phyloP scores from a whole-genome alignment of 23 red algal genomes.

The Cyanidiococcus yangmingshanensis region DNA sequence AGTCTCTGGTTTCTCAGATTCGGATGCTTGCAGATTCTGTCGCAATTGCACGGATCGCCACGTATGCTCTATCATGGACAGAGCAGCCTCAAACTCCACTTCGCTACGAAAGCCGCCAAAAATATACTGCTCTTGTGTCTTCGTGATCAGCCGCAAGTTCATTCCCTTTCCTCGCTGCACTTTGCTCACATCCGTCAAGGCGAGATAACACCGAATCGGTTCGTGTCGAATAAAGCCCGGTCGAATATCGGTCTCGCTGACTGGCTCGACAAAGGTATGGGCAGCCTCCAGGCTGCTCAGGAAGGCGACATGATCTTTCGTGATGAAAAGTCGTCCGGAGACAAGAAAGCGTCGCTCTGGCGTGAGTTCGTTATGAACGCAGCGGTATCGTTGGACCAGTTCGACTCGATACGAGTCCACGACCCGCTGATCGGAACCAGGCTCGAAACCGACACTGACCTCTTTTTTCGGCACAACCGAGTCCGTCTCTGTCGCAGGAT shows the following conservation, averaged over 20 bases:
- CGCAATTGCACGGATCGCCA: conserved; percentile 6
- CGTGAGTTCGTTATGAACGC: conserved; percentile 4
- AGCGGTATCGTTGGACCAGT: conserved; percentile 8
- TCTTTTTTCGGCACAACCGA: background rate
- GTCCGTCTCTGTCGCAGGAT: background rate
- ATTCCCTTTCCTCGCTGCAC: background rate
- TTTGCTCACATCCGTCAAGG: background rate
- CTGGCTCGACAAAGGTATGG: background rate
- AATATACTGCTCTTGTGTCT: background rate
- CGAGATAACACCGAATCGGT: background rate
- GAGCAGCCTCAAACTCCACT: conserved; percentile 2
- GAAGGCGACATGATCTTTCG: background rate
- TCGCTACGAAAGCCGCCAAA: background rate
- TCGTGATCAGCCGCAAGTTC: background rate
- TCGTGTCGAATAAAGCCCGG: conserved; percentile 2
- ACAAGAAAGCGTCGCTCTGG: background rate
- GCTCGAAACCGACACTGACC: background rate
- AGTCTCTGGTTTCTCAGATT: no score
- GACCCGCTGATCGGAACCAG: background rate
- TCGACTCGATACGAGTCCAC: background rate
- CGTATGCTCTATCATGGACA: background rate
- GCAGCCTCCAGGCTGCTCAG: background rate
- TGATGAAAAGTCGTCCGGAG: background rate
- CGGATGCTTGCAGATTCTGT: no score
- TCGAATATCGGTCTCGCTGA: background rate